Base-by-base conservation (phyloP, 306 rosid genomes). In the Inga leiocalycina region DNA sequence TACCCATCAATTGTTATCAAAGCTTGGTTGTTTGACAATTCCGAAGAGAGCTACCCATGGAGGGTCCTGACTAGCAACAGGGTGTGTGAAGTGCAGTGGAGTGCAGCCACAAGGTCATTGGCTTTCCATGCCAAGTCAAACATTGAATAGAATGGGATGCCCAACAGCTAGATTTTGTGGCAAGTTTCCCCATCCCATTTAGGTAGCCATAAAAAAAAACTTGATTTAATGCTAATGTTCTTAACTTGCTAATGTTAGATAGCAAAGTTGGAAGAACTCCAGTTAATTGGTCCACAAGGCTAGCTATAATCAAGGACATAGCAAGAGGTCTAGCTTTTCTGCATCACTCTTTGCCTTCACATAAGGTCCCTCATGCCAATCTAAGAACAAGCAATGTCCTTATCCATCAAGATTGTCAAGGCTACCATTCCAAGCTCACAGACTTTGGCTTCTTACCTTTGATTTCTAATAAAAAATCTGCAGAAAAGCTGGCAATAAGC, bases 321-420 rank as follows among this genome's bases (percentile, higher is more conserved):
- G 97, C 92, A 82, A 88, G 86, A 49, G 94, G 92, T 48, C 93
- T 93, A 30, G 74, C 72, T 70, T 93, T 89, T 67, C 94, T 93
- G 77, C 97, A 93, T 44, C 88, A 89, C 15, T 88, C 89, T 56
- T 80, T 91, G 43, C 82, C 91, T n/a, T 79, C 87, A 77, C 91
- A 89, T 10, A 91, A 84, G 84, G 94, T 88, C 22, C 97, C 92
- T 61, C 97, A 91, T 86, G 92, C 83, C 52, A 93, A 93, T 78
- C 91, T 93, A 78, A 89, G 89, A 80, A 89, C 97, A 61, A 73
- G 92, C 52, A 92, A 92, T 57, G 89, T 93, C 45, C 80, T 90
- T 61, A 77, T 88, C 68, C 85, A 83, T 7, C 83, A 83, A 73
- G 62, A 79, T 49, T 74, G 46, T 77, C 83, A 76, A 77, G 82